Conservation (phyloP, 2,329 filamentous ascomycete genomes). For the Exophiala xenobiotica region DNA sequence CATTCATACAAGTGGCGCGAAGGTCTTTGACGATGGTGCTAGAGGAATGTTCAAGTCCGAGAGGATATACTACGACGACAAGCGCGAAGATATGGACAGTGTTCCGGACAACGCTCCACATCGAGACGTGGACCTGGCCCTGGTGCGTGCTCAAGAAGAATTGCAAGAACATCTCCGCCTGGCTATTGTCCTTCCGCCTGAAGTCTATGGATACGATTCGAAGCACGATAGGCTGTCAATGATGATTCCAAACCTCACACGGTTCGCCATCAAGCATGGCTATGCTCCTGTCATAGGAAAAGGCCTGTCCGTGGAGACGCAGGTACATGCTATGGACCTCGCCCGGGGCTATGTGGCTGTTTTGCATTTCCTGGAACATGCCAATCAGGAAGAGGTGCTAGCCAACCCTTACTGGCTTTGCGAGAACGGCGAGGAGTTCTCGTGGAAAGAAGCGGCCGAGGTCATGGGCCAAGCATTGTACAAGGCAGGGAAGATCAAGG, state of each 20-base stretch:
- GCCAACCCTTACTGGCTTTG: slow-evolving; percentile 53
- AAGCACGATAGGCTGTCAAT: slow-evolving; percentile 45
- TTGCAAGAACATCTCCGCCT: slow-evolving; percentile 44
- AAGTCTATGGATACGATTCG: slow-evolving; percentile 47
- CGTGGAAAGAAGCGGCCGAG: slow-evolving; percentile 43
- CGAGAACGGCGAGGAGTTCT: slow-evolving; percentile 42
- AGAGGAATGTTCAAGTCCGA: slow-evolving; percentile 37
- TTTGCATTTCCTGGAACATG: slow-evolving; percentile 45
- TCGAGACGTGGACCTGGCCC: slow-evolving; percentile 47
- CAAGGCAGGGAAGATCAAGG: slow-evolving; percentile 39
- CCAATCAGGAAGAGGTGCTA: slow-evolving; percentile 33
- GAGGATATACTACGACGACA: slow-evolving; percentile 46
- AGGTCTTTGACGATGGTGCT: slow-evolving; percentile 42
- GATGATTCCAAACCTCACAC: slow-evolving; percentile 48
- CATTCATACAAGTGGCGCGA: slow-evolving; percentile 43
- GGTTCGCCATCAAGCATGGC: slow-evolving; percentile 51
- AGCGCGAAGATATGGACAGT: slow-evolving; percentile 41
- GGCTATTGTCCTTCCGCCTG: slow-evolving; percentile 49
- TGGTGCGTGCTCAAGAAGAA: slow-evolving; percentile 38
- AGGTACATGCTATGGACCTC: slow-evolving; percentile 51
- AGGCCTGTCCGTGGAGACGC: slow-evolving; percentile 43
- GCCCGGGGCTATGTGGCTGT: slow-evolving; percentile 47
- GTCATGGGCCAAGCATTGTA: slow-evolving; percentile 42
- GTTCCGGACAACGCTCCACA: slow-evolving; percentile 46
- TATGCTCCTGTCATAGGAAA: slow-evolving; percentile 47